Evolutionary conservation across 2,329 filamentous ascomycete species (phyloP), one percentile per base, ranked within the genome.

Genomic region (Verticillium longisporum): DNA sequence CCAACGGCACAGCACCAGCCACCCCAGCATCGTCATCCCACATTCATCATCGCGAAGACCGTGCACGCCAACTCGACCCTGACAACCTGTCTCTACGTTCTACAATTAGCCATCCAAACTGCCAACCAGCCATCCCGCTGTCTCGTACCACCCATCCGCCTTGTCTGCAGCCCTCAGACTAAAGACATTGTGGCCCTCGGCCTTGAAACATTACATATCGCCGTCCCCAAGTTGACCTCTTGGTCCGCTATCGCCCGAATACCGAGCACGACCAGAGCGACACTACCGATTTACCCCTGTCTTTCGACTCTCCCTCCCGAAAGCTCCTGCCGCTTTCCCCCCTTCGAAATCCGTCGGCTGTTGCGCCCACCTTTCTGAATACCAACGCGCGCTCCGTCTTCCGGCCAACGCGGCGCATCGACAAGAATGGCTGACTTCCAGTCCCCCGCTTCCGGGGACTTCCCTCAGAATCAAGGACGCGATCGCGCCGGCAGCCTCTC

Each of bases 401-500:
- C 45, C 36, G 14, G 56, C 37, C 56, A 18, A 6, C 56, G 26
- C n/a, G 34, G 34, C 37, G 34, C 56, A 61, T 60, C 60, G 55
- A 58, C 57, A 56, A 63, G 57, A 58, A 65, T 65, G 63, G 58
- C 63, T 58, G 62, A 65, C 58, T 36, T 65, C 60, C 62, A 60
- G 57, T 62, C 62, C 56, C 63, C 68, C 56, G 65, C 73, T 59
- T 67, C 67, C 61, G 70, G 69, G 61, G 71, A 75, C 58, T 63
- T 67, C 64, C 67, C 64, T 13, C 61, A 68, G 53, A 69, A 68
- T 59, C 69, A 70, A 55, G 69, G 71, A 65, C 72, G 67, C 65
- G 70, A 73, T 50, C 65, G 65, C 58, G 67, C 71, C 18, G 70
- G 67, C 61, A 69, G 71, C 66, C 69, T 71, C 68, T 71, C 68